Conservation (phyloP, 768 basidiomycete species). For the Pleurotus pulmonarius region DNA sequence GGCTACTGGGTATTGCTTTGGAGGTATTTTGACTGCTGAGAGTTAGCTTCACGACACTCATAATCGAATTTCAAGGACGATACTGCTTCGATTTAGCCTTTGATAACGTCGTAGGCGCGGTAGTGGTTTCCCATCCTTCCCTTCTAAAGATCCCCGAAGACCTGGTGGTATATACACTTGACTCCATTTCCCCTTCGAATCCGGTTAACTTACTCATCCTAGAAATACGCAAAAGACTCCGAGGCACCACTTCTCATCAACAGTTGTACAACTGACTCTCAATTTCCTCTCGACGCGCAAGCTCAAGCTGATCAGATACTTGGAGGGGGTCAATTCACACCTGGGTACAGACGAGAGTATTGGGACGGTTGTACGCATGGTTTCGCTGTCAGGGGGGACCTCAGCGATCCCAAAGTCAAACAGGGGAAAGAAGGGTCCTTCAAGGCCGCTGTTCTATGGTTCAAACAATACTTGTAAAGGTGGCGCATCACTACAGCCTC, state of each 20-base stretch:
- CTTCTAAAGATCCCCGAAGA: constrained; percentile 54
- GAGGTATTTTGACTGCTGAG: constrained; percentile 31
- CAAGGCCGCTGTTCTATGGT: constrained; percentile 52
- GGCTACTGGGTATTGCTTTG: constrained; percentile 68
- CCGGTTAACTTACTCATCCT: neutral
- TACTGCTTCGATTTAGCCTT: constrained; percentile 63
- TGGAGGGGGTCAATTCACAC: constrained; percentile 38
- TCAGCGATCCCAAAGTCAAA: constrained; percentile 46
- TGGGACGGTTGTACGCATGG: constrained; percentile 49
- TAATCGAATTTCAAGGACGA: constrained; percentile 25
- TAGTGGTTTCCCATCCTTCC: constrained; percentile 58
- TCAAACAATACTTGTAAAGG: constrained; percentile 32
- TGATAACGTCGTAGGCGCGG: constrained; percentile 44
- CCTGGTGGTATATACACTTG: constrained; percentile 42
- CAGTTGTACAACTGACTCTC: constrained; percentile 49
- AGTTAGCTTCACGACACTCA: neutral
- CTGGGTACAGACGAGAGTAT: constrained; percentile 47
- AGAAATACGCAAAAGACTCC: constrained; percentile 45
- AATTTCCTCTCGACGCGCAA: constrained; percentile 46
- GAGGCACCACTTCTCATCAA: constrained; percentile 65
- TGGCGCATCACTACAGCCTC: neutral
- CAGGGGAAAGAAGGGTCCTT: constrained; percentile 64
- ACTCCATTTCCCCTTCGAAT: neutral
- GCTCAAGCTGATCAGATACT: constrained; percentile 46
- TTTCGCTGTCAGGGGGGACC: constrained; percentile 49